Evolutionary conservation across 495 filamentous ascomycete genomes (phyloP).

Genomic region (Bathelium albidoporum): DNA sequence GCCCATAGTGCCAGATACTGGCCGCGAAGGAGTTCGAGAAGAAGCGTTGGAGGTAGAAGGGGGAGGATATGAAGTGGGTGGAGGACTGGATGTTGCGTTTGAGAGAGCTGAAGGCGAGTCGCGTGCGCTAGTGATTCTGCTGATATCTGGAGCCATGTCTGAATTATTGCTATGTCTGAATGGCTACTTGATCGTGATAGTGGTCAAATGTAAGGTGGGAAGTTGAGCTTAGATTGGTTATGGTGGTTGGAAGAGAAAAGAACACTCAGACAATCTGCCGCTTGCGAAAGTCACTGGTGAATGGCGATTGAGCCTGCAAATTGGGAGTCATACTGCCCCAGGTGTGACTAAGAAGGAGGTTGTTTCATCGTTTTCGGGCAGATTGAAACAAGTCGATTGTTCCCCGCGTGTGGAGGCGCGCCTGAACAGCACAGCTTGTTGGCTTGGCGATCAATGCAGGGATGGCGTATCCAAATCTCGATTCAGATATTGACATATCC

Average conservation of each 20-base stretch:
- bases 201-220: too few relatives aligned
- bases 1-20: neutral
- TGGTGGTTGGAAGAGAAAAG: neutral
- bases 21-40: neutral
- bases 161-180: neutral
- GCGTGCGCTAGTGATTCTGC: neutral
- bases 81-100: neutral
- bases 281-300: neutral
- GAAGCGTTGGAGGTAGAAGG: neutral
- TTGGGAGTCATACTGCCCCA: neutral
- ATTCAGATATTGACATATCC: too few relatives aligned
- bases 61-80: neutral
- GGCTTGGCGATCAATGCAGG: too few relatives aligned
- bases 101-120: neutral
- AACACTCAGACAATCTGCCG: neutral
- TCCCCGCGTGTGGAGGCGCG: neutral
- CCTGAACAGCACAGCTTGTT: too few relatives aligned
- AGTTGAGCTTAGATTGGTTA: too few relatives aligned
- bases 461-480: too few relatives aligned
- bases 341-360: neutral
- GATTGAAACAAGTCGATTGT: neutral
- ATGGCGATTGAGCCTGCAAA: neutral
- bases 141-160: slow-evolving; percentile 1
- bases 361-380: neutral
- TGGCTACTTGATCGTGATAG: too few relatives aligned